Conservation (phyloP, 2,329 filamentous ascomycete species). For the Penicillium sp. region DNA sequence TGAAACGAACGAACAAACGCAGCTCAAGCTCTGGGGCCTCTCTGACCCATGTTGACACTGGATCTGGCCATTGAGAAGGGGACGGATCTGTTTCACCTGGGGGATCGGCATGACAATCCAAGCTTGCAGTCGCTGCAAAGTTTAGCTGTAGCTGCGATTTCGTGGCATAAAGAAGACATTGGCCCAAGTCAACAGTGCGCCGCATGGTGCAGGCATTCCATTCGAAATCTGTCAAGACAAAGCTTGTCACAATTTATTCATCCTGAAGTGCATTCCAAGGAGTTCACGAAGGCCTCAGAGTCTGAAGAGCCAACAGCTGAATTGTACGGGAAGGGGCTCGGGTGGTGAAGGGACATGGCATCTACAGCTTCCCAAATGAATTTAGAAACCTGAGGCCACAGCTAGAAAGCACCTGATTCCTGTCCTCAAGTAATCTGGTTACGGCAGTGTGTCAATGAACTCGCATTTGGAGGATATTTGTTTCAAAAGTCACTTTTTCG, state of each 20-base stretch:
- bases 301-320: neutral
- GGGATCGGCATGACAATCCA: neutral
- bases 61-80: constrained; percentile 1
- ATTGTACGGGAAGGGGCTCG: neutral
- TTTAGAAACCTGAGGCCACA: neutral
- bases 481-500: too few relatives aligned
- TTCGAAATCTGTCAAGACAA: neutral
- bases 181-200: constrained; percentile 24
- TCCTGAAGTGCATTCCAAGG: neutral
- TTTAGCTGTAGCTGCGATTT: constrained; percentile 19
- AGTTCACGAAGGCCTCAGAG: too few relatives aligned
- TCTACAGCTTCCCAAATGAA: neutral
- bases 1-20: constrained; percentile 22
- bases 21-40: constrained; percentile 30
- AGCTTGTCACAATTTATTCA: neutral
- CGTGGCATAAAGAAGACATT: constrained; percentile 8
- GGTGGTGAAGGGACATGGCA: neutral
- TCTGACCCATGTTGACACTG: constrained; percentile 27
- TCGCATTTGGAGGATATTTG: too few relatives aligned
- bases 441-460: too few relatives aligned
- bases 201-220: constrained; percentile 17
- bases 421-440: too few relatives aligned
- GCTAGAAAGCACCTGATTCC: neutral
- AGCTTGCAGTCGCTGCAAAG: constrained; percentile 19
- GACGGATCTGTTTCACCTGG: neutral